Evolutionary conservation across 352 stramenopile genomes (phyloP).

Genomic region (Halophytophthora polymorphica): DNA sequence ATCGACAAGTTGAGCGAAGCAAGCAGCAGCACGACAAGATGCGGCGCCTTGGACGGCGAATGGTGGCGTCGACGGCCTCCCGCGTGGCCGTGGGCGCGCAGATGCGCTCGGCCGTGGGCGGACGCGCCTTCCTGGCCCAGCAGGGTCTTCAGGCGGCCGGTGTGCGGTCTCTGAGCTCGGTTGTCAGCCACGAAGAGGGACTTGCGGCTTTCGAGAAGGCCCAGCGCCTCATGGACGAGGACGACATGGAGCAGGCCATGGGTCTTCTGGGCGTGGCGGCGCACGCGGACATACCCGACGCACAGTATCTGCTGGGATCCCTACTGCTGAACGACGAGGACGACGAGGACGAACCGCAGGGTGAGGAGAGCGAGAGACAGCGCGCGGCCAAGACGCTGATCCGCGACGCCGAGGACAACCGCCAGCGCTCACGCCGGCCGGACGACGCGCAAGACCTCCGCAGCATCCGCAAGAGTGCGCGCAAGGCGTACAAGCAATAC

Average conservation of each 20-base stretch:
- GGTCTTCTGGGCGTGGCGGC: slow-evolving; percentile 56
- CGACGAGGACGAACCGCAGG: slow-evolving; percentile 34
- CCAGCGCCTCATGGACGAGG: slow-evolving; percentile 49
- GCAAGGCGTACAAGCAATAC: slow-evolving; percentile 75
- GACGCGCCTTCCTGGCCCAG: slow-evolving; percentile 3
- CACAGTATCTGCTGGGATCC: slow-evolving; percentile 70
- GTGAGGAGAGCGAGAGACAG: slow-evolving; percentile 21
- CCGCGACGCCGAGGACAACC: slow-evolving; percentile 68
- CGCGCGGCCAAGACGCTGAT: slow-evolving; percentile 40
- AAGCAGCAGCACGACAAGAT: slow-evolving; percentile 15
- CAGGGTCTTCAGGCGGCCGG: neutral
- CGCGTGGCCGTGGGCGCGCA: slow-evolving; percentile 5
- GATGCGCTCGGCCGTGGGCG: neutral
- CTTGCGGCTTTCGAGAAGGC: slow-evolving; percentile 54
- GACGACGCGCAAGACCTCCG: slow-evolving; percentile 66
- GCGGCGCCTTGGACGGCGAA: slow-evolving; percentile 15
- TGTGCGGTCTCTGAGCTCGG: slow-evolving; percentile 22
- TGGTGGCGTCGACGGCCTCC: slow-evolving; percentile 7
- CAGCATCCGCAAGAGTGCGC: slow-evolving; percentile 75
- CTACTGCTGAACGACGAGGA: slow-evolving; percentile 56
- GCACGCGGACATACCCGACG: slow-evolving; percentile 60
- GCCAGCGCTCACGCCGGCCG: slow-evolving; percentile 34
- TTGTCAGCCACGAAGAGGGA: slow-evolving; percentile 25
- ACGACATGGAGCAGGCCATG: slow-evolving; percentile 61
- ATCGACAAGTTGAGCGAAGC: neutral